These are phyloP conservation scores for Diaporthe sp. DNA, from an alignment of 2,329 filamentous ascomycete species.

Conservation along the genomic window DNA sequence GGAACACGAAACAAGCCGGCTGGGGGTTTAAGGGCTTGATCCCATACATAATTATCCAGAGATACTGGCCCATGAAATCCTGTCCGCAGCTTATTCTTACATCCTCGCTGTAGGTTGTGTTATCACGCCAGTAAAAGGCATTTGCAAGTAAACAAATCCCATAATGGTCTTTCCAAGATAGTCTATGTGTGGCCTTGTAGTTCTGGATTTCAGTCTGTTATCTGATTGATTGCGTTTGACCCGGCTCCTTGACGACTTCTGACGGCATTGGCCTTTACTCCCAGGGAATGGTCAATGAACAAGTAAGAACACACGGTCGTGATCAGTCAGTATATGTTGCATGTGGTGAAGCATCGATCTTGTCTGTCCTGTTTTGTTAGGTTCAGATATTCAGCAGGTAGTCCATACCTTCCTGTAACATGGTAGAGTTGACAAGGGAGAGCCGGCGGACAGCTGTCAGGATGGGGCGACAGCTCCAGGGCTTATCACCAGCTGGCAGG, in stretches of 20 bases:
- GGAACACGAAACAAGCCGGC: not conserved
- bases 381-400: not conserved
- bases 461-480: slow-evolving; percentile 15
- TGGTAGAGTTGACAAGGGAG: not conserved
- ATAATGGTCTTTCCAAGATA: too few species aligned
- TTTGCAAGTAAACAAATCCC: too few species aligned
- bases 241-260: not conserved
- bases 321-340: too few species aligned
- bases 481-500: slow-evolving; percentile 38
- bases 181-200: not conserved
- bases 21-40: not conserved
- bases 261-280: not conserved
- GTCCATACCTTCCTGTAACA: not conserved
- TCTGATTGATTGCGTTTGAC: not conserved
- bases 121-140: not conserved
- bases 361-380: not conserved
- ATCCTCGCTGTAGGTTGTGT: too few species aligned
- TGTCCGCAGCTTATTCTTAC: not conserved
- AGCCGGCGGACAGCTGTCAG: slow-evolving; percentile 14
- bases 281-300: too few species aligned
- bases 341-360: not conserved
- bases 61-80: not conserved
- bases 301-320: not conserved
- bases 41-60: not conserved
- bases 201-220: not conserved